These are phyloP conservation scores for Colletotrichum scovillei DNA, from an alignment of 2,329 filamentous ascomycete genomes.

Conservation along the genomic window DNA sequence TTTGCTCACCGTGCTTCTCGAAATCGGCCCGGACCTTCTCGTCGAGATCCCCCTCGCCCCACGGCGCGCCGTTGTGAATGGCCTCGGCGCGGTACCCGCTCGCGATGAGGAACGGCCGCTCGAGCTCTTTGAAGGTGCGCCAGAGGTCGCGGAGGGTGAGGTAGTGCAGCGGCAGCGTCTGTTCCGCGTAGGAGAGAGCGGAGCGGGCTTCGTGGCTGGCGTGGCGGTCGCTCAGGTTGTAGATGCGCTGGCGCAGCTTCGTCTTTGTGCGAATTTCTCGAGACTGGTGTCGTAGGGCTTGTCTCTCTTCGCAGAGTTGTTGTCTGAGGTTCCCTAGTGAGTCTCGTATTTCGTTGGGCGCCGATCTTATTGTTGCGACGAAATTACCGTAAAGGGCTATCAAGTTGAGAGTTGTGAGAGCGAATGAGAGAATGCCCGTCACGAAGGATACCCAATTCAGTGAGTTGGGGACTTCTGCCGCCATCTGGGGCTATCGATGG, in stretches of 20 bases:
- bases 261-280: constrained; percentile 19
- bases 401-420: constrained; percentile 28
- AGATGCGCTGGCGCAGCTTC: constrained; percentile 5
- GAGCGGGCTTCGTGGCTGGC: constrained; percentile 18
- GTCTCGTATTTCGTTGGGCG: constrained; percentile 22
- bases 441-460: constrained; percentile 33
- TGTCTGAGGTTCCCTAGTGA: constrained; percentile 28
- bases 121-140: constrained; percentile 30
- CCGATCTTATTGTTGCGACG: constrained; percentile 22
- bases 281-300: constrained; percentile 29
- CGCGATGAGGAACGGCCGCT: constrained; percentile 27
- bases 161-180: constrained; percentile 29
- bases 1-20: constrained; percentile 24
- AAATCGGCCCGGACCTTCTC: constrained; percentile 30
- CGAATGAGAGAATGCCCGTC: constrained; percentile 31
- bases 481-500: not conserved
- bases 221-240: not conserved
- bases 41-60: constrained; percentile 28
- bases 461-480: constrained; percentile 26
- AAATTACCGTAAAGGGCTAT: constrained; percentile 30
- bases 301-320: constrained; percentile 29
- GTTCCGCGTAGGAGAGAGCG: constrained; percentile 20
- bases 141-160: constrained; percentile 31
- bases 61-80: constrained; percentile 27
- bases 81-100: constrained; percentile 31